Evolutionary conservation across 2,329 filamentous ascomycete species (phyloP).

Genomic region (Blastomyces gilchristii): DNA sequence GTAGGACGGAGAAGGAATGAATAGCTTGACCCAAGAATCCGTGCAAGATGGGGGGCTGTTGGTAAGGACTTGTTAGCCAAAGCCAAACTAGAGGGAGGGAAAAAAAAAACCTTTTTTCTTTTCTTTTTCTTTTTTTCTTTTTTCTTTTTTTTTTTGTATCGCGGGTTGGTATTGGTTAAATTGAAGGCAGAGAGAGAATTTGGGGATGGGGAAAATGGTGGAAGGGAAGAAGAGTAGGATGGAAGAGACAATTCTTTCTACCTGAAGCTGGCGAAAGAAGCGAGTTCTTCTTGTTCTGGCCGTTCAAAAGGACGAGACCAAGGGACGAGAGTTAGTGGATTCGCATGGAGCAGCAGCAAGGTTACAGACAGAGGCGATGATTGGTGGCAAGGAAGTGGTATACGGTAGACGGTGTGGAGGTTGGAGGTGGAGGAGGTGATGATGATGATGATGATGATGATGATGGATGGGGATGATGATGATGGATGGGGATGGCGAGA

Average conservation of each 20-base stretch:
- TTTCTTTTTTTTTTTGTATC: too few relatives aligned
- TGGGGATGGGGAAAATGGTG: too few relatives aligned
- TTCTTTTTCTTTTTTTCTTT: too few relatives aligned
- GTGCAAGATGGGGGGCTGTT: slow-evolving; percentile 1
- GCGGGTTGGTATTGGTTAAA: neutral
- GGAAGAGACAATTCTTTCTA: neutral
- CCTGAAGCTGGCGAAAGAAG: neutral
- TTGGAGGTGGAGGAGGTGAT: neutral
- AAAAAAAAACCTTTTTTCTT: too few relatives aligned
- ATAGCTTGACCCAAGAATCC: neutral
- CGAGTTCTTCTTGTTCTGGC: neutral
- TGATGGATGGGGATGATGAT: neutral
- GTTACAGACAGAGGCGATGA: slow-evolving; percentile 1
- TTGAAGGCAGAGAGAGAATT: neutral
- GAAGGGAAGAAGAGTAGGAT: neutral
- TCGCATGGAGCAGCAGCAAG: slow-evolving; percentile 1
- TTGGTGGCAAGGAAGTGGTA: neutral
- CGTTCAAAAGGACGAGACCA: slow-evolving; percentile 1
- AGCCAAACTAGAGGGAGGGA: neutral
- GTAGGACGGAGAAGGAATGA: neutral
- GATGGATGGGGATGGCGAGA: neutral
- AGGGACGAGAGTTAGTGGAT: neutral
- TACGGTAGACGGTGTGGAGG: neutral
- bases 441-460: neutral
- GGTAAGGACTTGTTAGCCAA: neutral